These are phyloP conservation scores for Heterobasidion annosum DNA, from an alignment of 1,284 basidiomycete species.

Conservation along the genomic window DNA sequence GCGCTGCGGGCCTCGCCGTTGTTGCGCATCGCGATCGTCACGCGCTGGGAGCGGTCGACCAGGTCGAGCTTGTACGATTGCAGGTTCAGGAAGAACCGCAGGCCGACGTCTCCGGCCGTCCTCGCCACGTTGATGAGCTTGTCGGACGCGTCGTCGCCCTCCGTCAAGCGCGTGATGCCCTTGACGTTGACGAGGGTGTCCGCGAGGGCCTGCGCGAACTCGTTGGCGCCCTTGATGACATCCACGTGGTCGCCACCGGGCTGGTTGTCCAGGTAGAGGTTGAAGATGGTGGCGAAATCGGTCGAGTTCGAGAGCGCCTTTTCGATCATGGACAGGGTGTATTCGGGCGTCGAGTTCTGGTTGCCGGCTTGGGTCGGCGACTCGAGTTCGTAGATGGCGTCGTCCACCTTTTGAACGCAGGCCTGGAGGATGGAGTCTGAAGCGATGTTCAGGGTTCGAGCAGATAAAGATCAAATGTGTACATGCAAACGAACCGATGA, in stretches of 20 bases:
- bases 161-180: slow-evolving; percentile 89
- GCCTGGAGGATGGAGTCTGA: slow-evolving; percentile 94
- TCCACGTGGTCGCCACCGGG: slow-evolving; percentile 92
- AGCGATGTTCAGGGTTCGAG: slow-evolving; percentile 6
- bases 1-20: slow-evolving; percentile 81
- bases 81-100: slow-evolving; percentile 91
- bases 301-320: slow-evolving; percentile 91
- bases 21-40: slow-evolving; percentile 85
- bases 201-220: slow-evolving; percentile 87
- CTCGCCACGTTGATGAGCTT: slow-evolving; percentile 85
- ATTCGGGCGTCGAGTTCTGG: slow-evolving; percentile 94
- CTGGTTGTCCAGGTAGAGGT: slow-evolving; percentile 85
- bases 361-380: slow-evolving; percentile 92
- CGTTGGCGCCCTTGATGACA: slow-evolving; percentile 97
- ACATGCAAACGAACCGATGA: slow-evolving; percentile 65
- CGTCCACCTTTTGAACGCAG: slow-evolving; percentile 95
- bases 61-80: slow-evolving; percentile 92
- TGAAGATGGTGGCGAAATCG: slow-evolving; percentile 94
- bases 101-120: slow-evolving; percentile 76
- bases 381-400: slow-evolving; percentile 95
- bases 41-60: slow-evolving; percentile 62
- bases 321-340: slow-evolving; percentile 97
- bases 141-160: slow-evolving; percentile 88
- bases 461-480: background rate
- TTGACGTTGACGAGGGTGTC: slow-evolving; percentile 93